Evolutionary conservation across 805 yeast genomes (phyloP).

Genomic region (Spathaspora passalidarum): DNA sequence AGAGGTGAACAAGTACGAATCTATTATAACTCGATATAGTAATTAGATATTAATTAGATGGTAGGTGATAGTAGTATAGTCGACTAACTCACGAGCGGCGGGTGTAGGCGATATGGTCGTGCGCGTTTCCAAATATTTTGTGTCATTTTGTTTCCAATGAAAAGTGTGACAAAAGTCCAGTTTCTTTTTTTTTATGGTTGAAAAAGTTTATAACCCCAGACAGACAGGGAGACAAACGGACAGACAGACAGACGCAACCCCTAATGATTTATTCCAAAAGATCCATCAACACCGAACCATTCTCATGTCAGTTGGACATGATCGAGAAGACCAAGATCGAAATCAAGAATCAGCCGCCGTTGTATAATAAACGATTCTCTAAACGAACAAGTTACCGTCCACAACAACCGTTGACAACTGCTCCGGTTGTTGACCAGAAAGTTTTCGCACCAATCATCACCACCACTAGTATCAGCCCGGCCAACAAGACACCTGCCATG

Average conservation of each 20-base stretch:
- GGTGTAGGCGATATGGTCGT: too few species aligned
- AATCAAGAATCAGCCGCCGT: constrained; percentile 29
- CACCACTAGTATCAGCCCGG: constrained; percentile 1
- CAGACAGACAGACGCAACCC: not conserved
- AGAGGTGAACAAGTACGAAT: constrained; percentile 9
- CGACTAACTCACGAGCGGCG: too few species aligned
- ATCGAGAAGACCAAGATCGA: constrained; percentile 32
- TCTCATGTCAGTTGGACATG: constrained; percentile 30
- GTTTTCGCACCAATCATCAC: not conserved
- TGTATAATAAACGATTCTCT: not conserved
- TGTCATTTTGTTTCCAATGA: not conserved
- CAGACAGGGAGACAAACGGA: not conserved
- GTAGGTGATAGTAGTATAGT: too few species aligned
- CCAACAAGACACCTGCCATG: not conserved
- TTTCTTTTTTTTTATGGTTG: not conserved
- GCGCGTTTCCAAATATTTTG: not conserved
- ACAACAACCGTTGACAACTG: not conserved
- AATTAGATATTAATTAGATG: too few species aligned
- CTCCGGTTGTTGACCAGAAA: not conserved
- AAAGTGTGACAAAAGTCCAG: not conserved
- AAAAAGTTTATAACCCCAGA: not conserved
- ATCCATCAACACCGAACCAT: constrained; percentile 25
- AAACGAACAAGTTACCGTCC: not conserved
- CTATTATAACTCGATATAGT: not conserved
- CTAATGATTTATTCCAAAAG: constrained; percentile 19